Conservation (phyloP, 192 early-diverging fungal species). For the Podochytrium sp. region DNA sequence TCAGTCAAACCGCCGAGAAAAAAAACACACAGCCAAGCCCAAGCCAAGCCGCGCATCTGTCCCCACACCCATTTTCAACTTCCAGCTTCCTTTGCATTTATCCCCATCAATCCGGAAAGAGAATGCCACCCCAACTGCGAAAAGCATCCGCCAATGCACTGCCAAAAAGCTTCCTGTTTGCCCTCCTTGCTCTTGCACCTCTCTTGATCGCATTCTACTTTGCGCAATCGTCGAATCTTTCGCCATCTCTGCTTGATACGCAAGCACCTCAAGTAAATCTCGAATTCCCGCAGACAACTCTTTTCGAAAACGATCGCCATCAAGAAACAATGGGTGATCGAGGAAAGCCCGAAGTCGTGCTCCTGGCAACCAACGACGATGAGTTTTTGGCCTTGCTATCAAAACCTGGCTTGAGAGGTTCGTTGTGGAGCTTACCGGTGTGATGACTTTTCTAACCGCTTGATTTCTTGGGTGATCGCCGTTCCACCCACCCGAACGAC, state of each 20-base stretch:
- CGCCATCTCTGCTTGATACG: not conserved
- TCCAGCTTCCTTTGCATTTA: no score
- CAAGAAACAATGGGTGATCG: not conserved
- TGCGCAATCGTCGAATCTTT: not conserved
- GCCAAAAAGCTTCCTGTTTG: not conserved
- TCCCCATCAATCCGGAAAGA: no score
- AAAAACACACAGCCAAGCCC: no score
- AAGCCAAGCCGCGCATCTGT: no score
- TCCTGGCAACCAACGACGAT: constrained; percentile 38
- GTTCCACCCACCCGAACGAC: not conserved
- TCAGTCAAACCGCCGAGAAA: no score
- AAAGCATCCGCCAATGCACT: not conserved
- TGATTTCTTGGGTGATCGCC: not conserved
- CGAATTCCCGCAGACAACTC: not conserved
- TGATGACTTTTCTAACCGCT: not conserved
- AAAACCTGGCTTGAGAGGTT: constrained; percentile 42
- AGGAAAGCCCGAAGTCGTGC: not conserved
- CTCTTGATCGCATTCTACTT: not conserved
- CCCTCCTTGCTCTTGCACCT: not conserved
- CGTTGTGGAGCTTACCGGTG: no score
- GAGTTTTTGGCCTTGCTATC: constrained; percentile 43
- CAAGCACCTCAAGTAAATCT: not conserved
- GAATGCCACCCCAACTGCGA: no score
- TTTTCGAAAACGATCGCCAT: not conserved
- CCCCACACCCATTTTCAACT: no score